Base-by-base conservation (phyloP, 306 rosid genomes). In the Datisca glomerata region DNA sequence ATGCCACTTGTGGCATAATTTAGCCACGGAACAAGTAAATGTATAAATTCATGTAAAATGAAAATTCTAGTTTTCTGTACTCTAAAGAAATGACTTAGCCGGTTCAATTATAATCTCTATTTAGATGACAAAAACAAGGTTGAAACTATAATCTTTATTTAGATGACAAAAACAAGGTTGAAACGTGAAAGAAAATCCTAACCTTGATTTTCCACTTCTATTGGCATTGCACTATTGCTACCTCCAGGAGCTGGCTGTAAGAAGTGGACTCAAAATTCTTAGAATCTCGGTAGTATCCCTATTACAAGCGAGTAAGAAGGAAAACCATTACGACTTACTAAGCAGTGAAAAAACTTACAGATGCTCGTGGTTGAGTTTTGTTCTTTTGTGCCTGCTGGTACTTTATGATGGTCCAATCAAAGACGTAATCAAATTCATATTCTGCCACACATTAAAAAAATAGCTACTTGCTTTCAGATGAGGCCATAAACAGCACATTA, bases 351-450 rank as follows among this genome's bases (percentile, higher is more conserved):
- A 69, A 10, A 57, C 93, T 69, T 67, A 86, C 93, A 21, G 86
- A 56, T 32, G 52, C 17, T 27, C 53, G 79, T 37, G 70, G 52
- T 63, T 74, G 81, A 43, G 69, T 40, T 63, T 57, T 81, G 59
- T 47, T 86, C 70, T 75, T 81, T 29, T 81, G 96, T 4, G 96
- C 64, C 51, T 86, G 93, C 72, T 86, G 86, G 41, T 81, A 78
- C 73, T 86, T 86, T 39, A 86, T 69, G 60, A 81, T 65, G 41
- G 93, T 78, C 96, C 96, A 86, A 61, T 86, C 93, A 70, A 78
- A 86, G 59, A 78, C 57, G 60, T 67, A 86, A 73, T 86, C 93
- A 57, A 77, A 75, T 32, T 86, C 93, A 75, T 62, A 81, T 19
- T 87, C 96, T 86, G 78, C 32, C 55, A 47, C 44, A 49, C 18